phyloP scores from a whole-genome alignment of 768 basidiomycete species.

The Lanmaoa pseudosensibilis region DNA sequence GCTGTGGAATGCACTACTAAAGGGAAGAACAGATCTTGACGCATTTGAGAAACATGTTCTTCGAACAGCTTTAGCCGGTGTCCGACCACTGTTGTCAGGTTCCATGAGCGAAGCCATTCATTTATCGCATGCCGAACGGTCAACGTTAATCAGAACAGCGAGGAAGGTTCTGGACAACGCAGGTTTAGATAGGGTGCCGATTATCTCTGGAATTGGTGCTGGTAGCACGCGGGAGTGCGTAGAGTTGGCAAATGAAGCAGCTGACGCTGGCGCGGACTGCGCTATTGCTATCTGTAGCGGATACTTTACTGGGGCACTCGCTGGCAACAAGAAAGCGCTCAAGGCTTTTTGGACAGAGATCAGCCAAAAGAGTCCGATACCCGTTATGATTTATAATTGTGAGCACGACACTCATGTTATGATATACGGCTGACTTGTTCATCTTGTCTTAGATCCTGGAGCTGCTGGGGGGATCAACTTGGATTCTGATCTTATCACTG shows the following conservation, averaged over 20 bases:
- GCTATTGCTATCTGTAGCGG: conserved; percentile 84
- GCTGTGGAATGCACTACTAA: conserved; percentile 8
- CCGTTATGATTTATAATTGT: conserved; percentile 90
- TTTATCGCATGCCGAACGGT: conserved; percentile 65
- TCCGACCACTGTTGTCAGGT: conserved; percentile 71
- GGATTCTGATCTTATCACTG: conserved; percentile 83
- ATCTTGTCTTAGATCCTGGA: conserved; percentile 63
- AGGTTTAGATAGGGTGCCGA: conserved; percentile 56
- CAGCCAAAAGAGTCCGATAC: conserved; percentile 76
- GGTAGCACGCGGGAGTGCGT: conserved; percentile 84
- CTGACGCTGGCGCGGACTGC: conserved; percentile 82
- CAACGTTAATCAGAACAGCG: conserved; percentile 60
- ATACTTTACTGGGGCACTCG: conserved; percentile 80
- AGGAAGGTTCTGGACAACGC: conserved; percentile 70
- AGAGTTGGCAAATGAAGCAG: conserved; percentile 71
- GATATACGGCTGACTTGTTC: neutral
- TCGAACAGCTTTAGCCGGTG: conserved; percentile 62
- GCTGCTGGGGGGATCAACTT: conserved; percentile 89
- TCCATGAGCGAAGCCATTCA: conserved; percentile 89
- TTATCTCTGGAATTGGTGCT: conserved; percentile 82
- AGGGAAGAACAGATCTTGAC: conserved; percentile 48
- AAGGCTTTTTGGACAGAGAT: conserved; percentile 81
- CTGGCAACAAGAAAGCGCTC: conserved; percentile 60
- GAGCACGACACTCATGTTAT: conserved; percentile 23
- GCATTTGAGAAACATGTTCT: conserved; percentile 69